Evolutionary conservation across 192 early-diverging fungal species (phyloP).

Genomic region (Podila minutissima): DNA sequence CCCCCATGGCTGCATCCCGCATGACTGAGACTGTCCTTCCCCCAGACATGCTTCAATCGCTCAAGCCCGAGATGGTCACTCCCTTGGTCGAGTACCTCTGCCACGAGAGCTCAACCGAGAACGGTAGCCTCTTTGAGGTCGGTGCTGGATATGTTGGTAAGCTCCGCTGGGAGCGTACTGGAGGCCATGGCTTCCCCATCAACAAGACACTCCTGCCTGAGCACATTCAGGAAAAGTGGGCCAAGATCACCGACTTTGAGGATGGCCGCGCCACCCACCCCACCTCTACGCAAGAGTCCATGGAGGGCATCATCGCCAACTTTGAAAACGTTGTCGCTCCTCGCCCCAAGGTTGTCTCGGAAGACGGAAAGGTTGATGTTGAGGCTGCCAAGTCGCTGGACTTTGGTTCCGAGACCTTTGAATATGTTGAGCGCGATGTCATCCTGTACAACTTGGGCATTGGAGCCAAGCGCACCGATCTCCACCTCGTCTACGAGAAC

Average conservation of each 20-base stretch:
- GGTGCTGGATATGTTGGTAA: constrained; percentile 92
- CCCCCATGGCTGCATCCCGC: constrained; percentile 95
- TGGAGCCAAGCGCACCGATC: constrained; percentile 87
- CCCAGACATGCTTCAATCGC: constrained; percentile 91
- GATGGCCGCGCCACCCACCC: constrained; percentile 89
- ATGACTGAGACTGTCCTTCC: constrained; percentile 99
- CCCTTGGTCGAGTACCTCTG: constrained; percentile 92
- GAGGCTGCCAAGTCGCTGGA: constrained; percentile 67
- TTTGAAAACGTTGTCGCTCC: constrained; percentile 52
- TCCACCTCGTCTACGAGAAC: constrained; percentile 94
- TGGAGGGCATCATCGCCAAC: constrained; percentile 82
- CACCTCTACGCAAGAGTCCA: constrained; percentile 74
- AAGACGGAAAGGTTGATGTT: constrained; percentile 65
- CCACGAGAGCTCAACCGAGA: constrained; percentile 81
- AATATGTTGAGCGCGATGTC: constrained; percentile 89
- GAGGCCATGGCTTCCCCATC: constrained; percentile 91
- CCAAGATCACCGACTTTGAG: constrained; percentile 77
- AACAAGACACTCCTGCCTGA: constrained; percentile 88
- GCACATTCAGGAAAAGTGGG: constrained; percentile 80
- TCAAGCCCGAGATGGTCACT: constrained; percentile 97
- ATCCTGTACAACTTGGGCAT: constrained; percentile 96
- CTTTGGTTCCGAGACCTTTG: constrained; percentile 67
- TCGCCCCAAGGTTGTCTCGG: constrained; percentile 48
- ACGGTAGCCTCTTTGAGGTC: constrained; percentile 92
- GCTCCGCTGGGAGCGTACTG: constrained; percentile 90